Evolutionary conservation across 2,329 filamentous ascomycete genomes (phyloP).

Genomic region (Fusarium duplospermum): DNA sequence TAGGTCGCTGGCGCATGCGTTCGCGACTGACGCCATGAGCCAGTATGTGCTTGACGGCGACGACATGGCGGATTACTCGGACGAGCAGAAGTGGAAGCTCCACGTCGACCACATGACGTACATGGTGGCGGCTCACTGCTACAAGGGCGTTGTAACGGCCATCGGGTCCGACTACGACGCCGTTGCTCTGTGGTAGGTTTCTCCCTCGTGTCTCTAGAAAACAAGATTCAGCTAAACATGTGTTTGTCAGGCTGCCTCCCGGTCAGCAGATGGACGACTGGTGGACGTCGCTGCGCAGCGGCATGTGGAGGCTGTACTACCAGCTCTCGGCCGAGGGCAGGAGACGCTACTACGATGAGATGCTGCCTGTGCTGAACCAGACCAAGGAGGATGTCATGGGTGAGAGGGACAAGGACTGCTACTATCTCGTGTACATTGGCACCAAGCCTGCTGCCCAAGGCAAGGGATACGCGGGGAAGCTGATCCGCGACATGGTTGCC

Average conservation of each 20-base stretch:
- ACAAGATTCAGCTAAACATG: slow-evolving; percentile 6
- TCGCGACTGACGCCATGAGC: slow-evolving; percentile 79
- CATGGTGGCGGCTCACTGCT: slow-evolving; percentile 79
- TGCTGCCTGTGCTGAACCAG: slow-evolving; percentile 78
- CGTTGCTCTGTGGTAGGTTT: slow-evolving; percentile 80
- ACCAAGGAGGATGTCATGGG: slow-evolving; percentile 78
- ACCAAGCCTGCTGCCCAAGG: slow-evolving; percentile 77
- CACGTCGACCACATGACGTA: slow-evolving; percentile 84
- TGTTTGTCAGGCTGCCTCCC: slow-evolving; percentile 74
- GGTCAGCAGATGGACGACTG: slow-evolving; percentile 79
- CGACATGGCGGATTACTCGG: slow-evolving; percentile 71
- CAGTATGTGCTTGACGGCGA: slow-evolving; percentile 80
- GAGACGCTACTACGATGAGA: slow-evolving; percentile 80
- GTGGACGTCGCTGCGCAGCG: slow-evolving; percentile 77
- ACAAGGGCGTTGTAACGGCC: slow-evolving; percentile 79
- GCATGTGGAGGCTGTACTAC: slow-evolving; percentile 82
- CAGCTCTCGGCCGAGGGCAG: slow-evolving; percentile 78
- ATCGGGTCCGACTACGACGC: slow-evolving; percentile 81
- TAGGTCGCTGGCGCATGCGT: slow-evolving; percentile 79
- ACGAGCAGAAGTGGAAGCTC: slow-evolving; percentile 78
- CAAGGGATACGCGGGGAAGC: slow-evolving; percentile 77
- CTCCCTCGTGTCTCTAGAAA: background rate
- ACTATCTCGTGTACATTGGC: slow-evolving; percentile 87
- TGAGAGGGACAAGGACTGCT: slow-evolving; percentile 73
- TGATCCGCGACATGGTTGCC: slow-evolving; percentile 76